A percentile compares a stretch with the other conserved stretches of the same genome.
These are phyloP conservation scores for Amphichorda felina DNA, from an alignment of 2,329 filamentous ascomycete species.

Conservation along the genomic window DNA sequence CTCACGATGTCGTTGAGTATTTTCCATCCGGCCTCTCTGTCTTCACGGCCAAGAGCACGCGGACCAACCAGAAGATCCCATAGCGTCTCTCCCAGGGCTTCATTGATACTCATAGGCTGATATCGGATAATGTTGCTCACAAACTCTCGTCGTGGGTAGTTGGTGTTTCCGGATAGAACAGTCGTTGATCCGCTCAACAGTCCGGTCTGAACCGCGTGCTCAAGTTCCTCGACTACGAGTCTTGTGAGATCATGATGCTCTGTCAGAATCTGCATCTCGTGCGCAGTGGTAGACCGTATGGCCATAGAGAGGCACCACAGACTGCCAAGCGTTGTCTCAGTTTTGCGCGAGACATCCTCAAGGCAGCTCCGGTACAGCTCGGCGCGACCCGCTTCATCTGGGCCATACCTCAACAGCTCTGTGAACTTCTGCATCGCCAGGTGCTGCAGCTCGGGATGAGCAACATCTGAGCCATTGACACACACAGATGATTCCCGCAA, in stretches of 20 bases:
- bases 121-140: slow-evolving; percentile 45
- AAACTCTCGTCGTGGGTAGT: slow-evolving; percentile 42
- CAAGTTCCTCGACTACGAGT: slow-evolving; percentile 54
- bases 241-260: slow-evolving; percentile 48
- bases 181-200: slow-evolving; percentile 7
- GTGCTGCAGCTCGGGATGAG: slow-evolving; percentile 48
- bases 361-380: slow-evolving; percentile 57
- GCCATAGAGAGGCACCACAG: slow-evolving; percentile 50
- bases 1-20: slow-evolving; percentile 37
- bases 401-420: slow-evolving; percentile 44
- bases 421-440: slow-evolving; percentile 52
- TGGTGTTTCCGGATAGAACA: slow-evolving; percentile 35
- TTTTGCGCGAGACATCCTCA: slow-evolving; percentile 52
- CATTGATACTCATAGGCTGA: slow-evolving; percentile 49
- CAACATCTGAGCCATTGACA: slow-evolving; percentile 38
- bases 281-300: slow-evolving; percentile 29
- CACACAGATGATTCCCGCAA: slow-evolving; percentile 59
- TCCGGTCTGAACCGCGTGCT: slow-evolving; percentile 31
- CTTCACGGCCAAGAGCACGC: slow-evolving; percentile 42
- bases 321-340: slow-evolving; percentile 57
- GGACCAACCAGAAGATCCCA: slow-evolving; percentile 66
- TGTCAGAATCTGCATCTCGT: slow-evolving; percentile 45
- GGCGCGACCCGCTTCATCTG: slow-evolving; percentile 41
- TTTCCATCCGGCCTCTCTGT: slow-evolving; percentile 58
- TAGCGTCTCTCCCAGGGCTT: slow-evolving; percentile 48